Evolutionary conservation across 352 stramenopile genomes (phyloP).

Genomic region (Phytophthora citricola): DNA sequence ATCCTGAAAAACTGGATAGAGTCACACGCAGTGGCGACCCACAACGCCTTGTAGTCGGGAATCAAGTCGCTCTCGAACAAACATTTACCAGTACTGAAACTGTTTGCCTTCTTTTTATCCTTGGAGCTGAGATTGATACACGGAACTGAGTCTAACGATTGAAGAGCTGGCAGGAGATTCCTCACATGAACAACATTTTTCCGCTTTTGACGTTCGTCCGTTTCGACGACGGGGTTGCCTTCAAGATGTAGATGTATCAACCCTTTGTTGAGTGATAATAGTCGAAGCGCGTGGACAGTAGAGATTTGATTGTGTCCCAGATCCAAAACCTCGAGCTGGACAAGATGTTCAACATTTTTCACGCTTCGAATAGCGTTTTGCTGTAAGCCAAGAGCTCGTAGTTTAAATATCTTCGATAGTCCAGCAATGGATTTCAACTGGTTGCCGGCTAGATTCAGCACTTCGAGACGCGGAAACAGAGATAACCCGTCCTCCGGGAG

Average conservation of each 20-base stretch:
- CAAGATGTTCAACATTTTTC: conserved; percentile 81
- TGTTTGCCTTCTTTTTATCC: conserved; percentile 56
- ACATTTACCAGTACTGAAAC: conserved; percentile 30
- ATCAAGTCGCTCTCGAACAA: conserved; percentile 59
- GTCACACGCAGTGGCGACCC: conserved; percentile 68
- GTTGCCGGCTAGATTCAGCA: conserved; percentile 71
- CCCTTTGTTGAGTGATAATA: conserved; percentile 81
- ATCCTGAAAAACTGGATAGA: conserved; percentile 62
- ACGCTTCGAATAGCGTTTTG: conserved; percentile 65
- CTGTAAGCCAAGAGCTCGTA: conserved; percentile 66
- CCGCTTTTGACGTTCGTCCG: conserved; percentile 65
- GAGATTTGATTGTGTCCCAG: conserved; percentile 61
- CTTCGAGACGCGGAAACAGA: conserved; percentile 68
- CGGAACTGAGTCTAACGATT: conserved; percentile 66
- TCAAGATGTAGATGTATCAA: conserved; percentile 77
- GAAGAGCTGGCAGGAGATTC: conserved; percentile 75
- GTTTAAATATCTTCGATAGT: conserved; percentile 57
- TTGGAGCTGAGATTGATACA: conserved; percentile 54
- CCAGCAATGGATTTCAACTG: conserved; percentile 62
- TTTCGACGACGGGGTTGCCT: conserved; percentile 72
- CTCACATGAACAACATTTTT: conserved; percentile 81
- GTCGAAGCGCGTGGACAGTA: conserved; percentile 54
- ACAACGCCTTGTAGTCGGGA: conserved; percentile 41
- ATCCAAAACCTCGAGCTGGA: conserved; percentile 63
- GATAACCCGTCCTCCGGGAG: conserved; percentile 53